Conservation (phyloP, 305 asterid species). For the Euphrasia arctica region DNA sequence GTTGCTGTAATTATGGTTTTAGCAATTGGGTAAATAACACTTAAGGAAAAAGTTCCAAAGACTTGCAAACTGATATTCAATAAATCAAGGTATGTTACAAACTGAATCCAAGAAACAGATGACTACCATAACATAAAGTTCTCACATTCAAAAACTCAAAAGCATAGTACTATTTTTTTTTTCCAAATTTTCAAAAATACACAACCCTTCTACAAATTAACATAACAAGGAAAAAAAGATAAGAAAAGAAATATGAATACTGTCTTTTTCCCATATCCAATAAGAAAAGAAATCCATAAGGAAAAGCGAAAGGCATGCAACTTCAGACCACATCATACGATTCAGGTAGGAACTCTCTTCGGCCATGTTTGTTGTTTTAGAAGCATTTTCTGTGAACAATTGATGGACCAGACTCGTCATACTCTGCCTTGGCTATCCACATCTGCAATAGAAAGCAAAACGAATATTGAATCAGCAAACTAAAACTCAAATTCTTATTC, state of each 20-base stretch:
- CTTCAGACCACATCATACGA: constrained; percentile 24
- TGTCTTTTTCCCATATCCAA: constrained; percentile 32
- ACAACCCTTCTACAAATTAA: constrained; percentile 45
- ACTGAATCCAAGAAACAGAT: constrained; percentile 9
- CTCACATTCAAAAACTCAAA: constrained; percentile 30
- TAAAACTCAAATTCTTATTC: not conserved
- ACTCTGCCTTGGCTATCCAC: constrained; percentile 83
- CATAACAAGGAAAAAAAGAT: constrained; percentile 22
- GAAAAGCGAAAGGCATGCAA: constrained; percentile 33
- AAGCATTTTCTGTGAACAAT: constrained; percentile 80
- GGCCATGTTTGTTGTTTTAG: constrained; percentile 31
- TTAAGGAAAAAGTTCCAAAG: not conserved
- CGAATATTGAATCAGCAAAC: constrained; percentile 8
- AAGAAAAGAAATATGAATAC: constrained; percentile 36
- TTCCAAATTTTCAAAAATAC: constrained; percentile 27
- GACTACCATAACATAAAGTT: not conserved
- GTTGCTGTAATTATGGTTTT: too few relatives aligned
- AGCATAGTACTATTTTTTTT: constrained; percentile 18
- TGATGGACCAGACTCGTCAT: constrained; percentile 66
- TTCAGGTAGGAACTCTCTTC: constrained; percentile 25
- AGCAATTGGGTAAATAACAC: too few relatives aligned
- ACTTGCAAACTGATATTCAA: not conserved
- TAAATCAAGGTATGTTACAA: not conserved
- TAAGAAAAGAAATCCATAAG: constrained; percentile 32
- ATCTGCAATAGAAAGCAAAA: constrained; percentile 42